These are phyloP conservation scores for Spinacia oleracea DNA, from an alignment of 179 eudicot genomes.

Conservation along the genomic window DNA sequence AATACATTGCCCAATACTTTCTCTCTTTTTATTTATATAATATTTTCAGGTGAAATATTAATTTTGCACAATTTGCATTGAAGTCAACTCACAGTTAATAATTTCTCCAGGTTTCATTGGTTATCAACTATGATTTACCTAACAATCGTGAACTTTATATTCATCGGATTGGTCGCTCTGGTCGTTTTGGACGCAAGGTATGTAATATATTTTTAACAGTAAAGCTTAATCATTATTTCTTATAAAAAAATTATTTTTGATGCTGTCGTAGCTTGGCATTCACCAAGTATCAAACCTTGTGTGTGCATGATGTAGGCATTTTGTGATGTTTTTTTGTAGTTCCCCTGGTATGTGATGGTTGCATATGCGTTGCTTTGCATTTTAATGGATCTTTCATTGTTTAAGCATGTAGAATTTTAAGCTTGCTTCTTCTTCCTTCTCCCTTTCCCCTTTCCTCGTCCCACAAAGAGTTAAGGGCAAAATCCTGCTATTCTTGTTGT, in stretches of 20 bases:
- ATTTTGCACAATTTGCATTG: no score
- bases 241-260: background rate
- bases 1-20: background rate
- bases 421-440: background rate
- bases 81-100: background rate
- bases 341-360: background rate
- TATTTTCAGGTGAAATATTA: background rate
- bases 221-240: background rate
- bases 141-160: constrained; percentile 95
- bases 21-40: no score
- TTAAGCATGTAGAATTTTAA: background rate
- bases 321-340: background rate
- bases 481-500: no score
- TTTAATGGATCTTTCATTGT: background rate
- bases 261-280: background rate
- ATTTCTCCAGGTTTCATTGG: constrained; percentile 70
- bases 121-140: constrained; percentile 92
- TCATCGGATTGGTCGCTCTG: constrained; percentile 97
- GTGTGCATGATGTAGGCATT: background rate
- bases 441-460: no score
- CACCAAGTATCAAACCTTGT: background rate
- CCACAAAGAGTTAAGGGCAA: no score
- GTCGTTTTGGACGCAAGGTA: constrained; percentile 98
- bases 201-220: constrained; percentile 9
- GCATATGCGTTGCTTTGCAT: background rate